These are phyloP conservation scores for Gynostemma pentaphyllum DNA, from an alignment of 306 rosid species.

Conservation along the genomic window DNA sequence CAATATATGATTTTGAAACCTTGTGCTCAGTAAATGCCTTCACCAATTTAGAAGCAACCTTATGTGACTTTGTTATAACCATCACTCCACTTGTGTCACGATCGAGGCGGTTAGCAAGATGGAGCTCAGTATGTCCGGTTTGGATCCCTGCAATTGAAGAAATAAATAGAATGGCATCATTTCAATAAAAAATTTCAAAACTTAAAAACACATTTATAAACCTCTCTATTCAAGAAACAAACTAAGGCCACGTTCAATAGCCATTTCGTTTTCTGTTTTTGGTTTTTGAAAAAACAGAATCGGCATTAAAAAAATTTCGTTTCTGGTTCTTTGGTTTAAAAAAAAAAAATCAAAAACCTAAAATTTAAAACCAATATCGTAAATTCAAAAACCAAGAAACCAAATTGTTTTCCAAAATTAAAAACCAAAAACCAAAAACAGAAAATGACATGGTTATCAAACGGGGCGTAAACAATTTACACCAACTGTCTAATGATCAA, in stretches of 20 bases:
- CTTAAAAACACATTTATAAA: background rate
- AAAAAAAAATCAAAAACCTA: too few relatives aligned
- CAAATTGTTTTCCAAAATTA: too few relatives aligned
- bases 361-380: too few relatives aligned
- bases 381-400: too few relatives aligned
- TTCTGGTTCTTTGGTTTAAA: too few relatives aligned
- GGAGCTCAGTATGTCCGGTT: slow-evolving; percentile 36
- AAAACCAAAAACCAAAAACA: too few relatives aligned
- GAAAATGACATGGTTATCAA: too few relatives aligned
- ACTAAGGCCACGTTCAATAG: too few relatives aligned
- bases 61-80: slow-evolving; percentile 70
- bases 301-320: too few relatives aligned
- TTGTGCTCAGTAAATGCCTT: slow-evolving; percentile 68
- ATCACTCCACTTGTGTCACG: slow-evolving; percentile 78
- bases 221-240: background rate
- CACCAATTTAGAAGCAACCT: slow-evolving; percentile 69
- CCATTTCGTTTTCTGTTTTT: too few relatives aligned
- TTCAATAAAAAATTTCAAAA: background rate
- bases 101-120: slow-evolving; percentile 83
- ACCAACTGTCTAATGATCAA: background rate
- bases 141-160: slow-evolving; percentile 21
- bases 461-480: background rate
- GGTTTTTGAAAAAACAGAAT: too few relatives aligned
- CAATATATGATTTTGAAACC: slow-evolving; percentile 69
- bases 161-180: background rate